Base-by-base conservation (phyloP, 148 eudicot genomes). In the Camellia japonica region DNA sequence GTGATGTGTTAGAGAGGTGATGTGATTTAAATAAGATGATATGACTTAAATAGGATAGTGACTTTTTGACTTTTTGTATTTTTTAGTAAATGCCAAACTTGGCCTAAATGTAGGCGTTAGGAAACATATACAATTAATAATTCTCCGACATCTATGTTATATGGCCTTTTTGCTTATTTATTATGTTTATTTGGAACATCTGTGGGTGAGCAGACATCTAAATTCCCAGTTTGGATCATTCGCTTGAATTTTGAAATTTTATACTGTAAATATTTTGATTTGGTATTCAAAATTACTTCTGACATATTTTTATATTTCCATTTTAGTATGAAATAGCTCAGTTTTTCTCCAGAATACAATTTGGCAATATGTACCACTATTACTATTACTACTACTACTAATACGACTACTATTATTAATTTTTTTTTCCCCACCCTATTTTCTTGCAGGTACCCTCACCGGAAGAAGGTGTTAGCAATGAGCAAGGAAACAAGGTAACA, bases 381-480 rank as follows among this genome's bases (percentile, higher is more conserved):
- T 75, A 42, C 52, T 16, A 23, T 1, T 14, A 6, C 60, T 65
- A 43, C 16, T n/a, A n/a, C n/a, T n/a, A n/a, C n/a, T n/a, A n/a
- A n/a, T n/a, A n/a, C n/a, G n/a, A n/a, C n/a, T 43, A 42, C 44
- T 7, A 23, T 19, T n/a, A 5, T 62, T 20, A 18, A 68, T 0
- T 15, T 4, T 43, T 68, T 7, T 30, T 12, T 67, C 20, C 4
- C 46, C 13, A 9, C 43, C 16, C 3, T 47, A 12, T 51, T 23
- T 52, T 65, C 38, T 30, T 69, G 51, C 55, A 81, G 83, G 65
- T 75, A 43, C 41, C 62, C 5, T 46, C 5, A 46, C 30, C 51
- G 1, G 83, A 71, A n/a, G n/a, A n/a, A 47, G 59, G 75, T 69
- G 20, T 81, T 61, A 0, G 49, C 41, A 62, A 47, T 75, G 75